A percentile compares a stretch with the other conserved stretches of the same genome.
Evolutionary conservation across 257 asterid species (phyloP).

Genomic region (Nicotiana tomentosiformis): DNA sequence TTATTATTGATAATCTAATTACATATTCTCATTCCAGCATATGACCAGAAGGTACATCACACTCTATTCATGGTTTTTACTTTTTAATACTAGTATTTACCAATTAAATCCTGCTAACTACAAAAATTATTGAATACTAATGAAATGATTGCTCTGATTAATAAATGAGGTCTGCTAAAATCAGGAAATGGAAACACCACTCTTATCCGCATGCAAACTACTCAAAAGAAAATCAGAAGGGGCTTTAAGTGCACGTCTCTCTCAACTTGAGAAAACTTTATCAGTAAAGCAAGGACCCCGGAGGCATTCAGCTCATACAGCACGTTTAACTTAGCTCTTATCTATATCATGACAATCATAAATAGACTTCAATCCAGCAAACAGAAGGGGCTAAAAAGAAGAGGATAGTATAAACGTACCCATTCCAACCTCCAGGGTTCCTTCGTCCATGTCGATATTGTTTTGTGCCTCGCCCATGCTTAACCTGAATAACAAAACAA

Average conservation of each 20-base stretch:
- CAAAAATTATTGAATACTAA: too few species aligned
- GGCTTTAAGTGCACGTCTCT: not conserved
- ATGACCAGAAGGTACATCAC: not conserved
- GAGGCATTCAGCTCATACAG: not conserved
- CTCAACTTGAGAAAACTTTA: not conserved
- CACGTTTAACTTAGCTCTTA: not conserved
- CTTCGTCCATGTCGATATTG: conserved; percentile 63
- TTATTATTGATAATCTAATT: not conserved
- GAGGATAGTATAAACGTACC: conserved; percentile 38
- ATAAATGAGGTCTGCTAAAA: not conserved
- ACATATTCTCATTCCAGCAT: not conserved
- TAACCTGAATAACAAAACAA: conserved; percentile 28
- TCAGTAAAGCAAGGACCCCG: not conserved
- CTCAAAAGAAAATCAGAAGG: not conserved
- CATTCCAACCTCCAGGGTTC: conserved; percentile 88
- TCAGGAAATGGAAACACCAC: not conserved
- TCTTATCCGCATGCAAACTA: not conserved
- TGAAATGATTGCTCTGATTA: too few species aligned
- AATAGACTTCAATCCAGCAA: not conserved
- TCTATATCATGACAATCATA: not conserved
- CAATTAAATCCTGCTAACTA: not conserved
- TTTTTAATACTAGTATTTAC: not conserved
- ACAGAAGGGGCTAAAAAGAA: not conserved
- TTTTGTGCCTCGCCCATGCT: conserved; percentile 59
- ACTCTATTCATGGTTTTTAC: not conserved